Evolutionary conservation across 345 rosid species (phyloP).

Genomic region (Viola odorata): DNA sequence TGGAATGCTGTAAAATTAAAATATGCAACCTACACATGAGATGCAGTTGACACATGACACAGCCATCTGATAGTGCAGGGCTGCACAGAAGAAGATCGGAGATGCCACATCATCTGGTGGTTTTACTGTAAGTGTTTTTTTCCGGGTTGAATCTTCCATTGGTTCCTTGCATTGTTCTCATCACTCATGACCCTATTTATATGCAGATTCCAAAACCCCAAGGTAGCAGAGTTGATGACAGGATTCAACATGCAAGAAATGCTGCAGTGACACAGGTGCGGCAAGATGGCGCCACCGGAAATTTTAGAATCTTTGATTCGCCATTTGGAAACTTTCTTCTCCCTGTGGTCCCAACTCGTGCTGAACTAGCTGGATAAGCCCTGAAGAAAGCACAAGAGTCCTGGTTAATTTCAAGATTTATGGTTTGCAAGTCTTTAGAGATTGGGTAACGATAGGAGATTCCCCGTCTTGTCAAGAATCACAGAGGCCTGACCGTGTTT

Average conservation of each 20-base stretch:
- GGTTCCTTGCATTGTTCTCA: background rate
- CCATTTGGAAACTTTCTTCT: conserved; percentile 49
- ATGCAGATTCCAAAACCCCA: conserved; percentile 9
- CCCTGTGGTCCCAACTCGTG: conserved; percentile 45
- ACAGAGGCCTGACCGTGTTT: no score
- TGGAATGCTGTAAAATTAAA: no score
- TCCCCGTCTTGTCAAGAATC: no score
- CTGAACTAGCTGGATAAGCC: conserved; percentile 34
- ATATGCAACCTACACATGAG: no score
- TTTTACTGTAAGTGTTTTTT: background rate
- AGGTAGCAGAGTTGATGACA: conserved; percentile 2
- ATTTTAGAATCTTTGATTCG: conserved; percentile 42
- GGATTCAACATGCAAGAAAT: conserved; percentile 31
- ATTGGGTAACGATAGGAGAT: no score
- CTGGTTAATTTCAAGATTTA: no score
- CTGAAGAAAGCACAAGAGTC: no score
- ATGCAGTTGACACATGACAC: no score
- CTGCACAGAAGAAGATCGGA: no score
- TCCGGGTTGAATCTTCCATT: background rate
- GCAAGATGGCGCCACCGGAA: conserved; percentile 42
- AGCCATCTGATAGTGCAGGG: no score
- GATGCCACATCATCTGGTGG: conserved; percentile 4
- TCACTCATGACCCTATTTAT: background rate
- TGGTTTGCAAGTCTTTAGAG: no score
- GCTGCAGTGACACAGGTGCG: conserved; percentile 50